These are phyloP conservation scores for Sporothrix schenckii DNA, from an alignment of 2,329 filamentous ascomycete species.

Conservation along the genomic window DNA sequence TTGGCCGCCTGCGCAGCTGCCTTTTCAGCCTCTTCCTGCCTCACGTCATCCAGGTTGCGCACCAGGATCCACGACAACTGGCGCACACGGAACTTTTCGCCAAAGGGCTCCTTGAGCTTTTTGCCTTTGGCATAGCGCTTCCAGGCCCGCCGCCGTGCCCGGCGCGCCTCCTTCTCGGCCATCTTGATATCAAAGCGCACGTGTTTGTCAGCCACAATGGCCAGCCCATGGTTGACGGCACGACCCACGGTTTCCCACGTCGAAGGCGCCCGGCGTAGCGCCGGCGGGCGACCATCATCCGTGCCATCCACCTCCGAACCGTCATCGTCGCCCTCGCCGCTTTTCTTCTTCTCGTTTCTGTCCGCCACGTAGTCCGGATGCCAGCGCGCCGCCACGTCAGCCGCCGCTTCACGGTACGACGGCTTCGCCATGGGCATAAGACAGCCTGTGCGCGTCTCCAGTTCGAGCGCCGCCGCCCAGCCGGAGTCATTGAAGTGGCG, in stretches of 20 bases:
- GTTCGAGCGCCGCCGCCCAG: conserved; percentile 35
- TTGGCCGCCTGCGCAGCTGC: conserved; percentile 20
- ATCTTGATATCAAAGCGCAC: conserved; percentile 38
- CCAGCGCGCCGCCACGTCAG: neutral
- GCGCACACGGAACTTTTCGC: conserved; percentile 27
- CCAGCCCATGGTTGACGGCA: conserved; percentile 33
- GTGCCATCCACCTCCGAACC: neutral
- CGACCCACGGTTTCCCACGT: conserved; percentile 13
- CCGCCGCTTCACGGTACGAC: neutral
- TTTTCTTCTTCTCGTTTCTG: neutral
- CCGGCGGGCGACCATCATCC: neutral
- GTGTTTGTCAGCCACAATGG: conserved; percentile 39
- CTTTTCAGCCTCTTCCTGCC: conserved; percentile 26
- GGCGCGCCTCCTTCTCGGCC: conserved; percentile 35
- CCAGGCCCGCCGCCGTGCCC: conserved; percentile 37
- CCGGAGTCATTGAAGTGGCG: conserved; percentile 32
- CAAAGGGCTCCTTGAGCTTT: conserved; percentile 35
- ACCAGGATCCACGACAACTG: conserved; percentile 33
- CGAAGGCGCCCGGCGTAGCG: neutral
- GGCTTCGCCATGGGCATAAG: conserved; percentile 28
- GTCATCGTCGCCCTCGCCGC: neutral
- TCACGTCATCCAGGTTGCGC: conserved; percentile 31
- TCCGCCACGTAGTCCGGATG: neutral
- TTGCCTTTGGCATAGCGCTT: conserved; percentile 40
- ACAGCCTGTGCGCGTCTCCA: conserved; percentile 23